Evolutionary conservation across 495 filamentous ascomycete genomes (phyloP).

Genomic region (Rhizodiscina lignyota): DNA sequence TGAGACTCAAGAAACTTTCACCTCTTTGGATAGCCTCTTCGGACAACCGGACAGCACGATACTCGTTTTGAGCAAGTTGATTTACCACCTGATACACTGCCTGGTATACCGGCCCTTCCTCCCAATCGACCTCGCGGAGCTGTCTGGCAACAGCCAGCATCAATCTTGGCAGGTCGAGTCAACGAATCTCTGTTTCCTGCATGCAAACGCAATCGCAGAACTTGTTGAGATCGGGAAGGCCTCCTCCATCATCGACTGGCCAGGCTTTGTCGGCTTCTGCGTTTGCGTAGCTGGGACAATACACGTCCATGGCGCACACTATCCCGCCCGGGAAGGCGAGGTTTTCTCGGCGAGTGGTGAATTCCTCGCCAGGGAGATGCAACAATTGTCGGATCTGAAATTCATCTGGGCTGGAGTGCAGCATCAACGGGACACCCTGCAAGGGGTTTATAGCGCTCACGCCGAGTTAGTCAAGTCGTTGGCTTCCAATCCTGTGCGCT

Average conservation of each 20-base stretch:
- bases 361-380: constrained; percentile 60
- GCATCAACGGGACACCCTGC: constrained; percentile 61
- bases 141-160: constrained; percentile 63
- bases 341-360: constrained; percentile 49
- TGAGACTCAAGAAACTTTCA: constrained; percentile 62
- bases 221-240: constrained; percentile 58
- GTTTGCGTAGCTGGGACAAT: constrained; percentile 71
- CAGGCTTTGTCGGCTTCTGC: constrained; percentile 67
- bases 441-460: constrained; percentile 56
- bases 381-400: constrained; percentile 55
- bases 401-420: constrained; percentile 61
- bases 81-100: constrained; percentile 73
- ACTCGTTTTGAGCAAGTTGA: constrained; percentile 62
- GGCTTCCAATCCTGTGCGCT: constrained; percentile 45
- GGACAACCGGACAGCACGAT: constrained; percentile 62
- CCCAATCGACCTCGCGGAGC: constrained; percentile 63
- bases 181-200: constrained; percentile 70
- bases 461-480: constrained; percentile 56
- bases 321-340: constrained; percentile 47
- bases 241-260: constrained; percentile 57
- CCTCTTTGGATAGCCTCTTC: constrained; percentile 55
- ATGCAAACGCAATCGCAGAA: constrained; percentile 74
- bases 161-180: constrained; percentile 85
- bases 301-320: constrained; percentile 70
- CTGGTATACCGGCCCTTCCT: constrained; percentile 74